Percentiles rank a stretch among this genome's conserved stretches.
These are phyloP conservation scores for Phytopythium mirpurense DNA, from an alignment of 352 stramenopile genomes.

Conservation along the genomic window DNA sequence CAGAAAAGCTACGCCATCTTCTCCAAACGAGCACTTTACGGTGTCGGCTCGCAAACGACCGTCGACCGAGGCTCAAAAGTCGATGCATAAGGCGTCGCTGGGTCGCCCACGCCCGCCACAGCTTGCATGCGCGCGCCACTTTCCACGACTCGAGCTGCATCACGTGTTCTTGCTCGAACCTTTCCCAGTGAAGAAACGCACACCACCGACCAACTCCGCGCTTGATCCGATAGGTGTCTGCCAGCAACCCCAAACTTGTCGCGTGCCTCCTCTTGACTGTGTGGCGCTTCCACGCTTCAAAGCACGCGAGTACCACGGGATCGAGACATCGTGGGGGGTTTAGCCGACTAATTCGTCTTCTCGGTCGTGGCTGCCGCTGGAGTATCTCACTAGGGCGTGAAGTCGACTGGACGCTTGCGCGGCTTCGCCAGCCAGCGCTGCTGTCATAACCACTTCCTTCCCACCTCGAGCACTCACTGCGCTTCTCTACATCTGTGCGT, in stretches of 20 bases:
- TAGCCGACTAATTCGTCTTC: not conserved
- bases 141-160: not conserved
- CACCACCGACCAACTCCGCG: not conserved
- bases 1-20: not conserved
- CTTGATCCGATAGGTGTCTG: constrained; percentile 1
- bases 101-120: not conserved
- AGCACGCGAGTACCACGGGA: not conserved
- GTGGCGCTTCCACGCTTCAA: constrained; percentile 1
- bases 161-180: not conserved
- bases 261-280: not conserved
- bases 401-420: not conserved
- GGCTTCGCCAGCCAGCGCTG: not conserved
- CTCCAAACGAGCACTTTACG: not conserved
- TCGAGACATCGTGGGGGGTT: not conserved
- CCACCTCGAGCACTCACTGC: not conserved
- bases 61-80: not conserved
- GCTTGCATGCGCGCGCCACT: not conserved
- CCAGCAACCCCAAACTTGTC: not conserved
- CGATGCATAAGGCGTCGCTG: not conserved
- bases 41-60: not conserved
- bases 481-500: not conserved
- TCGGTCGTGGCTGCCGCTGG: not conserved
- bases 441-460: not conserved
- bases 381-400: constrained; percentile 3
- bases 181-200: constrained; percentile 3